Base-by-base conservation (phyloP, 2,329 filamentous ascomycete genomes). In the Cytospora piceicola region DNA sequence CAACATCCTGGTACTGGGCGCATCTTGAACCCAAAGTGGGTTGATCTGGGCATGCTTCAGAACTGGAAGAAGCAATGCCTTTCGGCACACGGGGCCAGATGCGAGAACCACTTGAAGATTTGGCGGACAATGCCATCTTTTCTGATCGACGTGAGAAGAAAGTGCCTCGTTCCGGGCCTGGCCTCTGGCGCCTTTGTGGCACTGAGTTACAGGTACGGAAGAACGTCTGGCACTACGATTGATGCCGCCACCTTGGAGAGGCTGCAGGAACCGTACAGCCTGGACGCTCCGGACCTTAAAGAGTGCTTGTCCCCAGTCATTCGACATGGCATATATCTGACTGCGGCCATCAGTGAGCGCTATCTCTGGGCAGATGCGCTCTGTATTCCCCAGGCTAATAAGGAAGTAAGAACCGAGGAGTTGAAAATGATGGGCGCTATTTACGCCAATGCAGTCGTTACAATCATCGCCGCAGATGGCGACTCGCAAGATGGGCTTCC, bases 331-430 rank as follows among this genome's bases (percentile, higher is more conserved):
- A 65, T 65, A 39, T 9, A 12, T 22, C 3, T 65, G 12, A 61
- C 57, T 2, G 8, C 39, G 5, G 63, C 52, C 2, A 68, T 77
- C n/a, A 62, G 61, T 0, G 61, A 75, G 11, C 54, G 64, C 0
- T 76, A 74, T 58, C 58, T 77, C 0, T 77, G 75, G 75, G 73
- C 76, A 32, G 74, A 76, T 68, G 71, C 72, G 39, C 63, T 77
- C 0, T 77, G 75, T 39, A 74, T 77, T 20, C 62, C 73, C 32
- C 74, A 77, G 52, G 71, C 73, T 30, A 66, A 70, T 12, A 14
- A 54, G 14, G 42, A 22, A n/a, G 4, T n/a, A 8, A 46, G 17
- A 46, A 5, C 7, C 7, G 2, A 63, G 4, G 52, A 52, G 32
- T 52, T 63, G 14, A 36, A 29, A 15, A 39, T 57, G 29, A 63